phyloP scores from a whole-genome alignment of 345 rosid genomes.

The Populus pruinosa region DNA sequence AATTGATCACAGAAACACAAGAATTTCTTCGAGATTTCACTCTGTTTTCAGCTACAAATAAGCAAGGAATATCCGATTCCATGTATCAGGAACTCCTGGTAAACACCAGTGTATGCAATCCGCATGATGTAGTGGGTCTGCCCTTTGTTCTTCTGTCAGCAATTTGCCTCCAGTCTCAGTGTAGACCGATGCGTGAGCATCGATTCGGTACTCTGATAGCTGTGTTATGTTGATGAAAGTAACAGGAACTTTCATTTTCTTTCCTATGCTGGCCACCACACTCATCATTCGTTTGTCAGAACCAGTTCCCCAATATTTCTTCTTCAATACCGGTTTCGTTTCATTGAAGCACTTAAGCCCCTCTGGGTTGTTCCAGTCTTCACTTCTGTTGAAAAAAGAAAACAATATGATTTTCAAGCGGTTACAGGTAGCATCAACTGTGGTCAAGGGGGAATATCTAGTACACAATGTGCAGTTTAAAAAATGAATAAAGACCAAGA shows the following conservation, averaged over 20 bases:
- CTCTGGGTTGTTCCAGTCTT: constrained; percentile 61
- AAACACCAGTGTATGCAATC: constrained; percentile 99
- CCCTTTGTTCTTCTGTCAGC: constrained; percentile 56
- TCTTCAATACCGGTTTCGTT: constrained; percentile 66
- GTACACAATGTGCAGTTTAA: no score
- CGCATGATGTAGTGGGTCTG: constrained; percentile 61
- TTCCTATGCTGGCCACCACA: constrained; percentile 43
- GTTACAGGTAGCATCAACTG: no score
- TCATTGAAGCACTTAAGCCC: constrained; percentile 85
- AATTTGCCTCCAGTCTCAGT: constrained; percentile 73
- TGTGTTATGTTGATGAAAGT: constrained; percentile 72
- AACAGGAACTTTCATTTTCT: constrained; percentile 72
- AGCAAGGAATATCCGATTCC: constrained; percentile 77
- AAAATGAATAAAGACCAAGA: not conserved
- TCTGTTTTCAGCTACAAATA: constrained; percentile 41
- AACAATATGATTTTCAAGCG: not conserved
- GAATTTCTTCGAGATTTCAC: not conserved
- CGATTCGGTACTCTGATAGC: constrained; percentile 78
- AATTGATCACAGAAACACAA: not conserved
- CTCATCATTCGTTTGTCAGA: constrained; percentile 71
- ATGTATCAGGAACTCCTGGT: constrained; percentile 88
- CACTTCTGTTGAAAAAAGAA: constrained; percentile 36
- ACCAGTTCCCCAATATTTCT: constrained; percentile 57
- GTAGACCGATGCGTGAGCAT: constrained; percentile 73
- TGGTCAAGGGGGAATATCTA: no score